Evolutionary conservation across 768 basidiomycete genomes (phyloP).

Genomic region (Suillus alpinus): DNA sequence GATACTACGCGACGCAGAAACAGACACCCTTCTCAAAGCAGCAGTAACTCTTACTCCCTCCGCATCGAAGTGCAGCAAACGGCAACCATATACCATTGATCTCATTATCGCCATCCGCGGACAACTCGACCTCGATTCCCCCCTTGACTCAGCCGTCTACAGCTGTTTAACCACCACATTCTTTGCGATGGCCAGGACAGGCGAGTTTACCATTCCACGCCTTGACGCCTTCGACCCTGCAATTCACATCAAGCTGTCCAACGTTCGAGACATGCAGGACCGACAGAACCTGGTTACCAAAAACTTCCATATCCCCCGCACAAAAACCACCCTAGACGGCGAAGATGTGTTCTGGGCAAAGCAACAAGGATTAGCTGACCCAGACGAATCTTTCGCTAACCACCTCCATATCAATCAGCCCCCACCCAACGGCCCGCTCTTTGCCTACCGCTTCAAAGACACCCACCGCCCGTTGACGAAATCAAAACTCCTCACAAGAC

Average conservation of each 20-base stretch:
- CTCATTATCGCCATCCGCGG: background rate
- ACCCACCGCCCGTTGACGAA: background rate
- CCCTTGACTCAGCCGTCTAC: background rate
- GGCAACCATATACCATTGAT: background rate
- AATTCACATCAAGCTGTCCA: background rate
- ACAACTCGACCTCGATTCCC: background rate
- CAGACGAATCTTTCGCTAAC: background rate
- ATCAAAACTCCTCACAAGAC: background rate
- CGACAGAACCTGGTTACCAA: too few species aligned
- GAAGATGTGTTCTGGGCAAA: background rate
- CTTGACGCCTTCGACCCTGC: background rate
- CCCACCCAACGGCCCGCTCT: background rate
- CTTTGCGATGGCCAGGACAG: background rate
- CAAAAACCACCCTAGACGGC: background rate
- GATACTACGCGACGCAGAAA: too few species aligned
- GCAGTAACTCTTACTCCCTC: slow-evolving; percentile 6
- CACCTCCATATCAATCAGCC: background rate
- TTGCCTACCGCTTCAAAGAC: background rate
- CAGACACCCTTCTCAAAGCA: background rate
- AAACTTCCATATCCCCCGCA: background rate
- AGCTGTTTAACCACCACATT: background rate
- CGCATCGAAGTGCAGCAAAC: slow-evolving; percentile 25
- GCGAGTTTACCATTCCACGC: background rate
- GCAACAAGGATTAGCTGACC: background rate
- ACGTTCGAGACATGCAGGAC: background rate